Evolutionary conservation across 305 asterid genomes (phyloP).

Genomic region (Fraxinus nigra): DNA sequence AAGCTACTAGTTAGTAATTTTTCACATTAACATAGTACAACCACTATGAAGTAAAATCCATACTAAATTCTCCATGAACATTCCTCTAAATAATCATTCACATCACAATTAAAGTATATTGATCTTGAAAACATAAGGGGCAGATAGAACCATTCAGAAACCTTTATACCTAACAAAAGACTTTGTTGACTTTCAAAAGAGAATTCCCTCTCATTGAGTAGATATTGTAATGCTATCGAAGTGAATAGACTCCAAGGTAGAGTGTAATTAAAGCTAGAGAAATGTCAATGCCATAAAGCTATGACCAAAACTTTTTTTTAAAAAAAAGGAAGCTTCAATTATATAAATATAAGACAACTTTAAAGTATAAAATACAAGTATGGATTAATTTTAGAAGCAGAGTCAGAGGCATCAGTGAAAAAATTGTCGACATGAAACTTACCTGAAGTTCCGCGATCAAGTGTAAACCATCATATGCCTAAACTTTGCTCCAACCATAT

Average conservation of each 20-base stretch:
- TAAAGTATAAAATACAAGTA: not conserved
- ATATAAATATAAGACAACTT: not conserved
- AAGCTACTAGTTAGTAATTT: not conserved
- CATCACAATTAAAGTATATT: not conserved
- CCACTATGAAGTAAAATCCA: not conserved
- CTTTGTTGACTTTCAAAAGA: not conserved
- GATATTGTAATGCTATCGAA: not conserved
- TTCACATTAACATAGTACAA: not conserved
- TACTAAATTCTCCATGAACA: not conserved
- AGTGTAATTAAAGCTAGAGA: not conserved
- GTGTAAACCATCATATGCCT: slow-evolving; percentile 66
- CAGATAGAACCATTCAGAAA: not conserved
- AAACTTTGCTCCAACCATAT: slow-evolving; percentile 4
- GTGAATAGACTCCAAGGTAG: not conserved
- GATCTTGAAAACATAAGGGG: not conserved
- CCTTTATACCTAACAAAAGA: not conserved
- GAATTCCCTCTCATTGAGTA: not conserved
- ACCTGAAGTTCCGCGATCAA: slow-evolving; percentile 73
- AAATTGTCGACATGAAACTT: slow-evolving; percentile 53
- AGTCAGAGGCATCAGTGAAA: slow-evolving; percentile 51
- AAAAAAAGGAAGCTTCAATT: not conserved
- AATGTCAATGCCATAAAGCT: not conserved
- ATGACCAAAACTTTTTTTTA: not conserved
- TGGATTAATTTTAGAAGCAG: slow-evolving; percentile 26
- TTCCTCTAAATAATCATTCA: not conserved